phyloP scores from a whole-genome alignment of 202 grass and related monocot genomes.

The Hordeum pubiflorum region DNA sequence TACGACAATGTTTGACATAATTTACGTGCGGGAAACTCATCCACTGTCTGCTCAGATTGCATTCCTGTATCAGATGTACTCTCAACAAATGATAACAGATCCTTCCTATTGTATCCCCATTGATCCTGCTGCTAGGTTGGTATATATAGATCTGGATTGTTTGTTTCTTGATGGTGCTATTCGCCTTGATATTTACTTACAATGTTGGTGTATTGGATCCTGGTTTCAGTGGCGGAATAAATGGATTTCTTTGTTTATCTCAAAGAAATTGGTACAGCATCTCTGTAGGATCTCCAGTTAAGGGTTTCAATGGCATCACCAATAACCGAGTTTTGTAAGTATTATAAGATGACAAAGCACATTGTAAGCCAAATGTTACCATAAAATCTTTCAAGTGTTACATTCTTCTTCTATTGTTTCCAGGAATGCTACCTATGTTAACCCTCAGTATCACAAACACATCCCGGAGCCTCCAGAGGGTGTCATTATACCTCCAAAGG shows the following conservation, averaged over 20 bases:
- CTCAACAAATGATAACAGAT: constrained; percentile 39
- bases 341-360: constrained; percentile 10
- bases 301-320: constrained; percentile 55
- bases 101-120: constrained; percentile 59
- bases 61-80: constrained; percentile 58
- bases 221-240: constrained; percentile 76
- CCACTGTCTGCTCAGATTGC: constrained; percentile 56
- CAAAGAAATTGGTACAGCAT: constrained; percentile 54
- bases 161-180: not conserved
- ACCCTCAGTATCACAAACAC: constrained; percentile 81
- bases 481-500: constrained; percentile 70
- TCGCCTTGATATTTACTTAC: constrained; percentile 21
- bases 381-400: constrained; percentile 19
- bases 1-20: constrained; percentile 72
- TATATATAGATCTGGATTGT: constrained; percentile 28
- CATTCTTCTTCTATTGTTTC: constrained; percentile 24
- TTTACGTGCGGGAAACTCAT: constrained; percentile 74
- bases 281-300: constrained; percentile 55
- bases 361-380: not conserved
- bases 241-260: constrained; percentile 88
- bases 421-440: constrained; percentile 85
- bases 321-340: constrained; percentile 96
- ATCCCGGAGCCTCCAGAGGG: constrained; percentile 75
- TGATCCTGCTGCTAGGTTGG: constrained; percentile 63
- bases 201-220: not conserved